Evolutionary conservation across 1,139 yeast species (phyloP), one percentile per base, ranked within the genome.

Genomic region (Lodderomyces jiufengensis): DNA sequence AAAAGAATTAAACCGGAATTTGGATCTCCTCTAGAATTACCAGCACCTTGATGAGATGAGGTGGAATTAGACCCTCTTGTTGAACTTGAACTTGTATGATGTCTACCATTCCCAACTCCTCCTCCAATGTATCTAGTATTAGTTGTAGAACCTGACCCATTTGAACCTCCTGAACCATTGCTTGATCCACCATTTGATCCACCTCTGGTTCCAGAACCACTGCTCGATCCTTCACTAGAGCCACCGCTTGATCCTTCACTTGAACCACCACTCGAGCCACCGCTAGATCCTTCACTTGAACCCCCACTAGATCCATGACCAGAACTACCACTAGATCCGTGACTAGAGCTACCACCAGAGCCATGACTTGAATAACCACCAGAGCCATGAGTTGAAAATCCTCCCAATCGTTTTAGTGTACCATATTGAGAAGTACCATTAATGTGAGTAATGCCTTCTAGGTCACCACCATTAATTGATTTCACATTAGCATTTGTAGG

Each of bases 261-360:
- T 7, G 29, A 14, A 24, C 30, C 32, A 30, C 16, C 15, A 27
- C 23, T 10, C n/a, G 12, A 3, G 4, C 25, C 24, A 10, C 37
- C 21, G 9, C 32, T 16, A 15, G 14, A 14, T 10, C 31, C 12
- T 5, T 18, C 6, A 18, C 31, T 14, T 7, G 29, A 14, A 24
- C 30, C 18, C n/a, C 24, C 21, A 14, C 14, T 13, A 24, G 27
- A 24, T 11, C 27, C 27, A 13, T 11, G 14, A 8, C 14, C 8
- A 5, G 8, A 8, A 24, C 27, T 13, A 5, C 14, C 27, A 8
- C 14, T 13, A 24, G 27, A 24, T 24, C 27, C 27, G 8, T 11
- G 14, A 8, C 27, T 24, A 5, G 8, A 8, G 8, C 14, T 24
- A 5, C 14, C 12, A 24, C 10, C 10, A 22, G 24, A 9, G 24